These are phyloP conservation scores for Monosporozyma unispora DNA, from an alignment of 805 yeast genomes.

Conservation along the genomic window DNA sequence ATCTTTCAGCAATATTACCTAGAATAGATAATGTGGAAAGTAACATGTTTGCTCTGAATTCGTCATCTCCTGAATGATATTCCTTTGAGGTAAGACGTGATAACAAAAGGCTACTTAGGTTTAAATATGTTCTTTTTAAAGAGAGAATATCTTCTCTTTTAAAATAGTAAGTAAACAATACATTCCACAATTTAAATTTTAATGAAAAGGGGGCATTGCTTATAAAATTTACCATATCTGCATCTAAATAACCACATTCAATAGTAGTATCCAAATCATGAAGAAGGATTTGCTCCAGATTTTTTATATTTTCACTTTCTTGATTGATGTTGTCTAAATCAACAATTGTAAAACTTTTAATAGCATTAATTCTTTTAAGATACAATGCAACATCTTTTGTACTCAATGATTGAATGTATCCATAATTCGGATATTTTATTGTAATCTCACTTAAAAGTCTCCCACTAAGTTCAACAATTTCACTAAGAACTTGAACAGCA, in stretches of 20 bases:
- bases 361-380: slow-evolving; percentile 60
- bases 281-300: slow-evolving; percentile 40
- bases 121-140: slow-evolving; percentile 43
- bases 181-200: slow-evolving; percentile 66
- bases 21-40: slow-evolving; percentile 28
- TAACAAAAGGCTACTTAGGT: slow-evolving; percentile 39
- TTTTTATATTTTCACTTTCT: slow-evolving; percentile 21
- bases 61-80: slow-evolving; percentile 33
- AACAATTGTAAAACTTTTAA: slow-evolving; percentile 29
- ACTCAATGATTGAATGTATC: slow-evolving; percentile 49
- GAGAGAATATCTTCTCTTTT: slow-evolving; percentile 25
- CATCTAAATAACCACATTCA: slow-evolving; percentile 19
- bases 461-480: slow-evolving; percentile 16
- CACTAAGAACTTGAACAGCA: slow-evolving; percentile 21
- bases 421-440: slow-evolving; percentile 48
- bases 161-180: slow-evolving; percentile 50
- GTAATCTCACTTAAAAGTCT: slow-evolving; percentile 8
- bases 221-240: slow-evolving; percentile 55
- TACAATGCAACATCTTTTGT: slow-evolving; percentile 45
- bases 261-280: slow-evolving; percentile 18
- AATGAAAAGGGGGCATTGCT: slow-evolving; percentile 54
- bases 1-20: slow-evolving; percentile 40
- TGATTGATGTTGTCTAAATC: background rate
- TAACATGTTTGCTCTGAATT: slow-evolving; percentile 41
- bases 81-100: slow-evolving; percentile 28